Evolutionary conservation across 2,329 filamentous ascomycete genomes (phyloP), one percentile per base, ranked within the genome.

Genomic region (Talaromyces funiculosus): DNA sequence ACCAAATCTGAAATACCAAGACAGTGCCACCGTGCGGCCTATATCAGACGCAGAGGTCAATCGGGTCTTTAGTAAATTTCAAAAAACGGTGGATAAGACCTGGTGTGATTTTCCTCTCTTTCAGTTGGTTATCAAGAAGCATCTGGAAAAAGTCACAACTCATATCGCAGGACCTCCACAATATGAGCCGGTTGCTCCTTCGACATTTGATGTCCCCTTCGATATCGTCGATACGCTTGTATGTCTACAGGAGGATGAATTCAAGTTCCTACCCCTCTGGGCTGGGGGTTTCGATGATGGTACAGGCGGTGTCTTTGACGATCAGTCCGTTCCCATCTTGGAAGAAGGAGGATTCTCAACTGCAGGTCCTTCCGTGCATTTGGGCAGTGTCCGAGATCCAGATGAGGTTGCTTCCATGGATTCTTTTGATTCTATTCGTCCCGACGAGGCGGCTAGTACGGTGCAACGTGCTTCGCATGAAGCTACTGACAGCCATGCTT

Each of bases 261-360:
- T 83, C 64, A 82, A 82, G 60, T 89, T 81, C 64, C 76, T 89
- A 3, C 86, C 87, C 0, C 74, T 88, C 3, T 89, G 85, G 85
- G 86, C 85, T 0, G 86, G 82, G 3, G 86, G 81, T 1, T 71
- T 78, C 31, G 78, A 83, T 53, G 81, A 84, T 59, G 81, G 74
- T 0, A 77, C 74, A 0, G 81, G 81, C 2, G 80, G 76, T 14
- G 79, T 82, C 1, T 84, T 78, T 64, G 71, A 69, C 0, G 74
- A 76, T 47, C 67, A 69, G 6, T 63, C 69, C 20, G 69, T 75
- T 20, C 73, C 74, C 4, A 60, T 69, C 16, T 51, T 72, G 31
- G 71, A 75, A 29, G 58, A 64, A 12, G 70, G 68, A 2, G 75
- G 71, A 2, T 77, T 78, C 56, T 72, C 72, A 7, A 69, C 67